Percentiles rank a stretch among this genome's conserved stretches.
phyloP scores from a whole-genome alignment of 2,329 filamentous ascomycete genomes.

The Chaetomium sp. region DNA sequence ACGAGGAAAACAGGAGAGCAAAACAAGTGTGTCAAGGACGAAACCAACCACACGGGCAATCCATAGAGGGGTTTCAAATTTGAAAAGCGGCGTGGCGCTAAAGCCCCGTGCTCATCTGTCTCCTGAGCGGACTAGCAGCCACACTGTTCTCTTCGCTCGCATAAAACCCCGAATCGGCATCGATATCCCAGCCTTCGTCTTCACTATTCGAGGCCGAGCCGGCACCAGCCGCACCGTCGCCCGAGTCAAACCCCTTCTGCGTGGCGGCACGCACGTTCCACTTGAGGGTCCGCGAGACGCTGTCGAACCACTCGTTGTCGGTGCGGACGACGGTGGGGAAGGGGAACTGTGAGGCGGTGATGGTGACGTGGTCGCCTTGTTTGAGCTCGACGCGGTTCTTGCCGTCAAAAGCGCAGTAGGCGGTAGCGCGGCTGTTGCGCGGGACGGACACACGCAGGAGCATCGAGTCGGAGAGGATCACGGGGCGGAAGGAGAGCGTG shows the following conservation, averaged over 20 bases:
- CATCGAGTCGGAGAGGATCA: conserved; percentile 95
- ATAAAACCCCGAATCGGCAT: conserved; percentile 71
- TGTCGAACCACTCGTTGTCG: conserved; percentile 93
- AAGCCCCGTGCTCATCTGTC: conserved; percentile 64
- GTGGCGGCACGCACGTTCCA: conserved; percentile 93
- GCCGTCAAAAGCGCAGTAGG: conserved; percentile 95
- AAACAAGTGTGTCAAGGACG: too few species aligned
- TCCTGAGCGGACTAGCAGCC: conserved; percentile 59
- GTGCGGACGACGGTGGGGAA: conserved; percentile 93
- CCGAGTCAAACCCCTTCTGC: conserved; percentile 77
- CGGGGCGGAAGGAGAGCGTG: conserved; percentile 91
- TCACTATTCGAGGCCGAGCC: conserved; percentile 37
- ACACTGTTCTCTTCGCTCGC: conserved; percentile 67
- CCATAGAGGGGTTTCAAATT: too few species aligned
- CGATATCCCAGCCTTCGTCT: conserved; percentile 78
- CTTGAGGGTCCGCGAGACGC: conserved; percentile 80
- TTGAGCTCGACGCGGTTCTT: conserved; percentile 91
- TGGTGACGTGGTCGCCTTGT: conserved; percentile 91
- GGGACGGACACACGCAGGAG: conserved; percentile 85
- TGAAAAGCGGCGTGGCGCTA: background rate
- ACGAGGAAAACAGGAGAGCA: too few species aligned
- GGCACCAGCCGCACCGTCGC: conserved; percentile 25
- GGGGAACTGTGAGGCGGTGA: conserved; percentile 91
- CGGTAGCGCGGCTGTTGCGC: conserved; percentile 76
- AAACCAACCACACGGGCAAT: too few species aligned